These are phyloP conservation scores for Brassica nigra DNA, from an alignment of 345 rosid genomes.

Conservation along the genomic window DNA sequence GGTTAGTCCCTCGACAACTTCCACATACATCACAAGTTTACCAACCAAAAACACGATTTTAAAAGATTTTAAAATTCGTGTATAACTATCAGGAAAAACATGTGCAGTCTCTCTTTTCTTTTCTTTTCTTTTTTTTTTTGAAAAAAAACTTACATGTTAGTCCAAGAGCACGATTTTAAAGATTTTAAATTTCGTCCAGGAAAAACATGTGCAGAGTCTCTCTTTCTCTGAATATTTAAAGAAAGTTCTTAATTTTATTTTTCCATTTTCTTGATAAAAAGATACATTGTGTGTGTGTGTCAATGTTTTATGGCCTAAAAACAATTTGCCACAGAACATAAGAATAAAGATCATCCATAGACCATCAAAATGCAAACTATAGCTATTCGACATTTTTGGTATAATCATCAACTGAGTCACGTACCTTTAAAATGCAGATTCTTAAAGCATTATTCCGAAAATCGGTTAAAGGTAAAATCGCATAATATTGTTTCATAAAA, in stretches of 20 bases:
- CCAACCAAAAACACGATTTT: not conserved
- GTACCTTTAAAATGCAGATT: not conserved
- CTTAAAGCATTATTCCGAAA: constrained; percentile 14
- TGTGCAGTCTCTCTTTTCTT: not conserved
- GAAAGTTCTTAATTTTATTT: not conserved
- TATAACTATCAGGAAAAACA: not conserved
- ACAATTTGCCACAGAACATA: not conserved
- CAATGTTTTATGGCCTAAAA: not conserved
- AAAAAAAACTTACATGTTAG: too few species aligned
- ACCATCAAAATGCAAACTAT: not conserved
- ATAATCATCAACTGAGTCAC: not conserved
- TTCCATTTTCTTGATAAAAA: not conserved
- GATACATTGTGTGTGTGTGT: not conserved
- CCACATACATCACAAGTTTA: not conserved
- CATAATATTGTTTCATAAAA: not conserved
- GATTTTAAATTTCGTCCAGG: not conserved
- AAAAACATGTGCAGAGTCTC: not conserved
- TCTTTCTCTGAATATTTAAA: not conserved
- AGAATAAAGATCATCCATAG: not conserved
- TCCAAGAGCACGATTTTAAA: not conserved
- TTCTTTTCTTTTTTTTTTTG: too few species aligned
- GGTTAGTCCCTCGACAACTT: not conserved
- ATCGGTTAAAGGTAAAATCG: not conserved
- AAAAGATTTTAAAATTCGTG: not conserved
- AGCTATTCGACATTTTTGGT: constrained; percentile 4